Percentiles rank a stretch among this genome's conserved stretches.
These are phyloP conservation scores for Pterulicium gracile DNA, from an alignment of 1,284 basidiomycete species.

Conservation along the genomic window DNA sequence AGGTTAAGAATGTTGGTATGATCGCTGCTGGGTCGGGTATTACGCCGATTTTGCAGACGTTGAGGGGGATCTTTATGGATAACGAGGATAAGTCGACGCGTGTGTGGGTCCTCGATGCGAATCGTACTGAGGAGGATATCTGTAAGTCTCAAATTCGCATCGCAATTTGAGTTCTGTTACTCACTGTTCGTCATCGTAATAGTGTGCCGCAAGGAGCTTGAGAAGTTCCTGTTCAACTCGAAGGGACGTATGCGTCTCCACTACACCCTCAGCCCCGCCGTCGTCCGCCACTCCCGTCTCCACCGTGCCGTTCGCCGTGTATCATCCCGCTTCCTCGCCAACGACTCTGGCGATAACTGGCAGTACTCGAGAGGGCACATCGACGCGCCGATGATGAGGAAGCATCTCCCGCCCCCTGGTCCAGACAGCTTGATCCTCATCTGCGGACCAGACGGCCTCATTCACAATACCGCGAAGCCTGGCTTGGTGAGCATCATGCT, in stretches of 20 bases:
- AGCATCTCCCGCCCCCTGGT: slow-evolving; percentile 29
- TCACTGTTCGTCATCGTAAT: neutral
- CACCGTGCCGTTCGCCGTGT: neutral
- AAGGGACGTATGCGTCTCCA: slow-evolving; percentile 31
- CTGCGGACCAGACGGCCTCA: slow-evolving; percentile 43
- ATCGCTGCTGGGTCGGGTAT: slow-evolving; percentile 55
- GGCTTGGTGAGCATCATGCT: slow-evolving; percentile 11
- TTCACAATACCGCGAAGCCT: slow-evolving; percentile 19
- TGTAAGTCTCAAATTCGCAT: slow-evolving; percentile 7
- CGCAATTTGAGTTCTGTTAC: neutral
- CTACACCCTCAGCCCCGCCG: slow-evolving; percentile 28
- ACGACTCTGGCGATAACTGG: slow-evolving; percentile 26
- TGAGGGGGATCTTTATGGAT: slow-evolving; percentile 39
- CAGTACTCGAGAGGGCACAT: slow-evolving; percentile 32
- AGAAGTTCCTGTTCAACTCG: slow-evolving; percentile 26
- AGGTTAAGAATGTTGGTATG: slow-evolving; percentile 39
- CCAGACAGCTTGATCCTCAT: slow-evolving; percentile 33
- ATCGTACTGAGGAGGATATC: slow-evolving; percentile 41
- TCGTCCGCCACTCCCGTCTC: neutral
- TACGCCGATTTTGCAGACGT: slow-evolving; percentile 48
- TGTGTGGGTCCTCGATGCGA: slow-evolving; percentile 44
- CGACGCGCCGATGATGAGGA: slow-evolving; percentile 25
- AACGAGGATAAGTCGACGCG: slow-evolving; percentile 24
- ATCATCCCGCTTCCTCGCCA: slow-evolving; percentile 11
- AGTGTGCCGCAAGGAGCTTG: slow-evolving; percentile 39